Evolutionary conservation across 164 flowering plant species (phyloP), one percentile per base, ranked within the genome.

Genomic region (Amborella trichopoda): DNA sequence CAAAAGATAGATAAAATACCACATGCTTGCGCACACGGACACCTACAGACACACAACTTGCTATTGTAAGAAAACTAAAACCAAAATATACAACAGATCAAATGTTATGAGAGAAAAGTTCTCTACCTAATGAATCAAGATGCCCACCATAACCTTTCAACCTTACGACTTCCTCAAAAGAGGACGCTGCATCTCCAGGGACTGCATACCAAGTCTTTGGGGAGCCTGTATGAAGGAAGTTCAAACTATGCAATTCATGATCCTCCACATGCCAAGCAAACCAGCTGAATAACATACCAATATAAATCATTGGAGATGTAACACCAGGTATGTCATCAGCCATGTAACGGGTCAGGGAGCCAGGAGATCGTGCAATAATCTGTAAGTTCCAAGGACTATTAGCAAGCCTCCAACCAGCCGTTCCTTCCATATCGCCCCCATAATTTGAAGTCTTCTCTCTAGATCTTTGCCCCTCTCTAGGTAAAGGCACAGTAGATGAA

Each of bases 201-300:
- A 85, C 80, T 28, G 94, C 76, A 71, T 93, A 93, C 99, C 99
- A 93, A 52, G 99, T 88, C 70, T 93, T 93, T 26, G 94, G 71
- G 49, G 95, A 74, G 37, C 96, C 99, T 32, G 67, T 72, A 56
- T 93, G 99, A 36, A 93, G 83, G 64, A 74, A 93, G 64, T 93
- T 93, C 75, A 93, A 62, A 69, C 99, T 93, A 56, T 93, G 99
- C 67, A 93, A 94, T 66, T 93, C 99, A 65, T 93, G 99, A 70
- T 93, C 99, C 68, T 93, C 99, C 52, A 93, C 91, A 70, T 93
- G 99, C 99, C 99, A 93, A 23, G 99, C 99, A 73, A 93, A 93
- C 99, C 99, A 93, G 68, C 99, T 93, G 68, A 80, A 93, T 53
- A 93, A 46, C 99, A 93, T 93, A 30, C 95, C 99, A 63, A 93